Percentiles rank a stretch among this genome's conserved stretches.
These are phyloP conservation scores for Podospora fimiseda DNA, from an alignment of 495 filamentous ascomycete genomes.

Conservation along the genomic window DNA sequence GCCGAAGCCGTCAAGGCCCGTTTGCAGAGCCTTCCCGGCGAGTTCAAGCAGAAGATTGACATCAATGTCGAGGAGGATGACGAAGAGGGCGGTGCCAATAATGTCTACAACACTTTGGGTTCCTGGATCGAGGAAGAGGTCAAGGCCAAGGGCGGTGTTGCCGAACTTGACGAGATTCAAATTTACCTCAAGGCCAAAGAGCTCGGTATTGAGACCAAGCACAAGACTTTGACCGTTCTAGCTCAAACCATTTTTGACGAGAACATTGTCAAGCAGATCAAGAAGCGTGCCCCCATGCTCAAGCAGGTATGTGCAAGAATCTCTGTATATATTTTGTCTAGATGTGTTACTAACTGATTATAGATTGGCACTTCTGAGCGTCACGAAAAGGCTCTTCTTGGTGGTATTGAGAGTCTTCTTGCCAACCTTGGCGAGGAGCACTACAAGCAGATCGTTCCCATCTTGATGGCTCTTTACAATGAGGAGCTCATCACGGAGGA, in stretches of 20 bases:
- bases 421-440: conserved; percentile 60
- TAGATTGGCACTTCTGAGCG: conserved; percentile 81
- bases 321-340: neutral
- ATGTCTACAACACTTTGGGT: conserved; percentile 83
- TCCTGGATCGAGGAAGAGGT: conserved; percentile 83
- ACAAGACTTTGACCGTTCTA: conserved; percentile 85
- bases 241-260: conserved; percentile 92
- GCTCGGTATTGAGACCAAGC: conserved; percentile 89
- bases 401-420: conserved; percentile 89
- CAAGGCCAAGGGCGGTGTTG: conserved; percentile 61
- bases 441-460: conserved; percentile 69
- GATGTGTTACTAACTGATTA: conserved; percentile 27
- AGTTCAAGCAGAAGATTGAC: conserved; percentile 83
- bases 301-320: conserved; percentile 58
- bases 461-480: conserved; percentile 82
- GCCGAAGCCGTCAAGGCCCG: conserved; percentile 92
- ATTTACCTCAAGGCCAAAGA: conserved; percentile 96
- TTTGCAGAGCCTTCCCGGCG: conserved; percentile 79
- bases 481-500: conserved; percentile 83
- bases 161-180: conserved; percentile 74
- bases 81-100: conserved; percentile 67
- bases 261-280: conserved; percentile 74
- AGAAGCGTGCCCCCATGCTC: conserved; percentile 71
- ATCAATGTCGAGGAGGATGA: conserved; percentile 81
- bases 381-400: conserved; percentile 95